Conservation (phyloP, 805 yeast genomes). For the Suhomyces faveliae region DNA sequence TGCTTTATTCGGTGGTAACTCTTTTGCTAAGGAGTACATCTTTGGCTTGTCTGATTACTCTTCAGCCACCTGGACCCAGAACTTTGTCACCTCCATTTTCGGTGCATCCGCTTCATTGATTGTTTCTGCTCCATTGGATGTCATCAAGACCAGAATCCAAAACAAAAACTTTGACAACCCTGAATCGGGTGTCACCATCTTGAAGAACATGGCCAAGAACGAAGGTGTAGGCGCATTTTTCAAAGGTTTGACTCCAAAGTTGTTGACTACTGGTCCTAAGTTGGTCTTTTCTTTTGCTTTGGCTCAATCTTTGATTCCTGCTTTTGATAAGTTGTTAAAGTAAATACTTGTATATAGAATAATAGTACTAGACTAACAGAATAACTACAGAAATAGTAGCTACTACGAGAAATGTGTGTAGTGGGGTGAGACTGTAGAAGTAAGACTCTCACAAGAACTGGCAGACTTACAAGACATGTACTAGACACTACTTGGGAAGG, state of each 20-base stretch:
- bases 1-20: conserved; percentile 97
- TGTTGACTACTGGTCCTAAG: conserved; percentile 97
- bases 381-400: not conserved
- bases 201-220: conserved; percentile 87
- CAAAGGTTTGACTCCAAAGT: conserved; percentile 95
- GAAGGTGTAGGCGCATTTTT: conserved; percentile 91
- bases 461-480: too few relatives aligned
- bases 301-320: conserved; percentile 96
- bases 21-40: conserved; percentile 96
- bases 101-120: conserved; percentile 97
- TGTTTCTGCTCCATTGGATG: conserved; percentile 97
- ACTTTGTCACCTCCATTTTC: conserved; percentile 88
- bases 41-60: conserved; percentile 84
- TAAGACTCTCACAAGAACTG: too few relatives aligned
- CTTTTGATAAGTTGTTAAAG: conserved; percentile 73
- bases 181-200: conserved; percentile 87
- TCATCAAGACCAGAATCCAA: conserved; percentile 97
- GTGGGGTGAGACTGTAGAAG: too few relatives aligned
- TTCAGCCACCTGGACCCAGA: conserved; percentile 91
- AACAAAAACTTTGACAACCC: conserved; percentile 94
- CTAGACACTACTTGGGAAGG: not conserved
- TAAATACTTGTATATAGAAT: conserved; percentile 11
- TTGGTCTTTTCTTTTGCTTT: conserved; percentile 96
- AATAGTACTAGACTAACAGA: not conserved
- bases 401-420: not conserved